Evolutionary conservation across 148 eudicot genomes (phyloP), one percentile per base, ranked within the genome.

Genomic region (Diospyros kaki): DNA sequence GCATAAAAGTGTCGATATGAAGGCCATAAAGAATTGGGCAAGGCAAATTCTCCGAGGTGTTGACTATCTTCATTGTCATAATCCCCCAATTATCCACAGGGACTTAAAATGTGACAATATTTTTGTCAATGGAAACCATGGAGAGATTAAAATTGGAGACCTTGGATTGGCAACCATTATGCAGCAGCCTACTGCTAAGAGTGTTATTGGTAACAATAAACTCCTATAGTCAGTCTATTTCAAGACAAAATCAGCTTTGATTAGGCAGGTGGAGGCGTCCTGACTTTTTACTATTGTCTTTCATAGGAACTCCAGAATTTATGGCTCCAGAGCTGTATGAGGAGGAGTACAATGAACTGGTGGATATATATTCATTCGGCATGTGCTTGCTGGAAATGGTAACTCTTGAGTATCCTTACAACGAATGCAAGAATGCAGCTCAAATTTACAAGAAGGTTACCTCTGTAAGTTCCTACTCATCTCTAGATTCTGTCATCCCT

Each of bases 321-420:
- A 67, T 75, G 78, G 78, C 78, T 4, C 78, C 78, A 0, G 78
- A 75, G 7, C 45, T 75, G 6, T 75, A 75, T 68, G 72, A 56
- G 8, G 78, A 75, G 43, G 62, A 68, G 6, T 75, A 75, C 58
- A 68, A 75, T 45, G 78, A 75, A 38, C 15, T 75, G 12, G 78
- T 45, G 9, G 78, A 75, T 28, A 58, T 75, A 56, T 75, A 75
- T 45, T 42, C 78, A 1, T 75, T 75, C 45, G 78, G 78, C 9
- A 75, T 75, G 78, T 75, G 78, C 51, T 17, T 75, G 42, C 45
- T 75, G 50, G 78, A 75, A 61, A 39, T 75, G 72, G 56, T 75
- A 18, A 66, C 72, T 3, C 44, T 55, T 66, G 78, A 75, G 40
- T 75, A 75, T 44, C 78, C 78, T 4, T 75, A 68, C 17, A 58